Evolutionary conservation across 2,329 filamentous ascomycete species (phyloP), one percentile per base, ranked within the genome.

Genomic region (Aureobasidium uvarum): DNA sequence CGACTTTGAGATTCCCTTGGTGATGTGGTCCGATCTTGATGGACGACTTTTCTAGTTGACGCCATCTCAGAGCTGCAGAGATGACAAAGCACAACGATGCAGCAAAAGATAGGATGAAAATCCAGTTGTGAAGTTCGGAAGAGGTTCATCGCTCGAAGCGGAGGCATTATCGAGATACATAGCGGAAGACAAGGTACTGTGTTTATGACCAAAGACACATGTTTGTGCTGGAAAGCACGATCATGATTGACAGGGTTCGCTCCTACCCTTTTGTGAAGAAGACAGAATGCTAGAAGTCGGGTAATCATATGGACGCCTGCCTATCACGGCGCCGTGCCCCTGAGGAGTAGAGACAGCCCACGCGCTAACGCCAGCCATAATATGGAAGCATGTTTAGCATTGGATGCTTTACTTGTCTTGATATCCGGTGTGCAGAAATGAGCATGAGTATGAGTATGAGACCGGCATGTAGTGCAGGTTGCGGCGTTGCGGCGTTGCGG

Each of bases 401-500:
- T 28, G 2, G 5, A 55, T 13, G 3, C 20, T 38, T n/a, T 23
- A 10, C 14, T 33, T 11, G 16, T 33, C 18, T 20, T 18, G 48
- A 18, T 14, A 20, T 4, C 5, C 16, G 25, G 11, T 25, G 10
- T 16, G 14, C 16, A 5, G 33, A 11, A 3, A 13, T 36, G 33
- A 13, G 33, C 13, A 13, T 10, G 33, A 36, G 1, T 13, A 13
- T 31, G 28, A 36, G 33, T 36, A 13, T n/a, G n/a, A n/a, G n/a
- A n/a, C 10, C 13, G 10, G 13, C 33, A 36, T 13, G 33, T 13
- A 60, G 56, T 39, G 20, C 28, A 55, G 52, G 33, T 36, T 62
- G 59, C 46, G 59, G 59, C 59, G 45, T 62, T 52, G 46, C 16
- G 13, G 28, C 59, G 45, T 62, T 52, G 46, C 16, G 13, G 28